These are phyloP conservation scores for Piromyces sp. DNA, from an alignment of 192 early-diverging fungal genomes.

Conservation along the genomic window DNA sequence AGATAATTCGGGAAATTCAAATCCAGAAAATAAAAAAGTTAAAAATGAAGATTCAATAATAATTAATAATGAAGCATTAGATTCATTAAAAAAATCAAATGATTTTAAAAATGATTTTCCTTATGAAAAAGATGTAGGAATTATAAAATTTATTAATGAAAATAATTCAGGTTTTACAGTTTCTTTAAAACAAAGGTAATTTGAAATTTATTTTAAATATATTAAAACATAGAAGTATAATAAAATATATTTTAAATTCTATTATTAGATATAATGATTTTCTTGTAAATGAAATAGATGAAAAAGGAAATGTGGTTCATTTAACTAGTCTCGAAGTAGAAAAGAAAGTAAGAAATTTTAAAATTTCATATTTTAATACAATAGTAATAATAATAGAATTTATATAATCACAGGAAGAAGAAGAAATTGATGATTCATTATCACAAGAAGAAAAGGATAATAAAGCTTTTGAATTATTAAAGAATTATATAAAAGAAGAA, in stretches of 20 bases:
- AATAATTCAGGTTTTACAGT: background rate
- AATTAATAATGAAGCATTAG: background rate
- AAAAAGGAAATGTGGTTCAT: constrained; percentile 46
- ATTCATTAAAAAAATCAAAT: background rate
- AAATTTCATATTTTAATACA: too few species aligned
- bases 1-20: background rate
- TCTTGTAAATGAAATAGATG: constrained; percentile 80
- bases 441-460: constrained; percentile 5
- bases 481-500: background rate
- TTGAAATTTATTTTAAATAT: too few species aligned
- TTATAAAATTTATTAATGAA: background rate
- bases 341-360: constrained; percentile 4
- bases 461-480: background rate
- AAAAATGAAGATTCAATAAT: background rate
- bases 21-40: background rate
- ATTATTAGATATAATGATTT: constrained; percentile 69
- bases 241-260: background rate
- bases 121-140: background rate
- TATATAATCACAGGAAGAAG: background rate
- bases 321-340: constrained; percentile 18
- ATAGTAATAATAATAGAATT: too few species aligned
- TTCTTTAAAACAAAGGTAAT: background rate
- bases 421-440: background rate
- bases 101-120: background rate
- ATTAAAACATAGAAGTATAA: too few species aligned